phyloP scores from a whole-genome alignment of 2,329 filamentous ascomycete genomes.

The Calonectria pauciramosa region DNA sequence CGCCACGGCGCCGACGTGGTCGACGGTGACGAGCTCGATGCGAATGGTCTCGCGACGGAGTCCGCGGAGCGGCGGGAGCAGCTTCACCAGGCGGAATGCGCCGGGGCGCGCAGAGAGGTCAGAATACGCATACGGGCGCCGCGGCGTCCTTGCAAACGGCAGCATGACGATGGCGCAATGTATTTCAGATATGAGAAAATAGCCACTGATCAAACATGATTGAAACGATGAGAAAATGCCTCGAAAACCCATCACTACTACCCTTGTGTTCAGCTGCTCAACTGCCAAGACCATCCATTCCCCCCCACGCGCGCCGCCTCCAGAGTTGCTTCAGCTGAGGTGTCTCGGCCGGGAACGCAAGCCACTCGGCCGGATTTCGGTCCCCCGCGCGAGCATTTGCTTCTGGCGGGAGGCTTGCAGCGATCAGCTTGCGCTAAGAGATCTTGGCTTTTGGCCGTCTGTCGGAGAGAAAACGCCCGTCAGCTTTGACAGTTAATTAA shows the following conservation, averaged over 20 bases:
- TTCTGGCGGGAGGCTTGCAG: conserved; percentile 7
- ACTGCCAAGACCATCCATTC: background rate
- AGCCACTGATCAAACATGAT: background rate
- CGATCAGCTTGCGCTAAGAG: background rate
- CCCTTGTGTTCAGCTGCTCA: background rate
- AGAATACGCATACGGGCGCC: conserved; percentile 7
- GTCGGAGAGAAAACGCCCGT: background rate
- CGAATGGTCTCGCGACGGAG: conserved; percentile 40
- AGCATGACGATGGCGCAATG: background rate
- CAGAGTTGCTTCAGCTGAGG: background rate
- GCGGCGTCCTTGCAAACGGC: conserved; percentile 3
- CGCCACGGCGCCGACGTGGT: conserved; percentile 27
- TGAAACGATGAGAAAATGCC: background rate
- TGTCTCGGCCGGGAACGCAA: background rate
- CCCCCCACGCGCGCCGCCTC: background rate
- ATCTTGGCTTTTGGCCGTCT: background rate
- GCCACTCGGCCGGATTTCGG: background rate
- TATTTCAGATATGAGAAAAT: background rate
- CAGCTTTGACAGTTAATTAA: background rate
- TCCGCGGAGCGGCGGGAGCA: conserved; percentile 19
- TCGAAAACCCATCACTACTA: background rate
- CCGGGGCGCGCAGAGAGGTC: background rate
- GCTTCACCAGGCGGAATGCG: conserved; percentile 24
- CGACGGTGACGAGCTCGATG: conserved; percentile 44
- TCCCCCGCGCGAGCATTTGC: background rate